These are phyloP conservation scores for Huntiella decipiens DNA, from an alignment of 2,329 filamentous ascomycete genomes.

Conservation along the genomic window DNA sequence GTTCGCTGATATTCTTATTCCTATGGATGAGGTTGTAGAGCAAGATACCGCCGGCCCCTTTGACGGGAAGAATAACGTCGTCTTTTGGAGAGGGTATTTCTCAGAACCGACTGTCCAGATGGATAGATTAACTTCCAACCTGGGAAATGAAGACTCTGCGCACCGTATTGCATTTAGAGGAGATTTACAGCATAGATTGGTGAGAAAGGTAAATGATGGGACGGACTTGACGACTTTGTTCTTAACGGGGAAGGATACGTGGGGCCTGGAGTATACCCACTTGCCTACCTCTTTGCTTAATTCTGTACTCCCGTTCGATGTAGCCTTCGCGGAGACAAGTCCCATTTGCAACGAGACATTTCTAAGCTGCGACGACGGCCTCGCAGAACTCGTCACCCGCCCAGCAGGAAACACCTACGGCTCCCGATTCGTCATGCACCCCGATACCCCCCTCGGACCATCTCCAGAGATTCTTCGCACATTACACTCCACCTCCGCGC, in stretches of 20 bases:
- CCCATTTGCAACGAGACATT: slow-evolving; percentile 4
- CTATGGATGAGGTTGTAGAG: slow-evolving; percentile 21
- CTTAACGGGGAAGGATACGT: slow-evolving; percentile 21
- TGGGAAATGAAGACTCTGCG: slow-evolving; percentile 28
- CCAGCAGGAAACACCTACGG: slow-evolving; percentile 14
- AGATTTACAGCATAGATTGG: slow-evolving; percentile 49
- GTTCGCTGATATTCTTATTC: slow-evolving; percentile 62
- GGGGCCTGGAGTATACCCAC: slow-evolving; percentile 10
- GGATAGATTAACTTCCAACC: slow-evolving; percentile 1
- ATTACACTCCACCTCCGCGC: slow-evolving; percentile 45
- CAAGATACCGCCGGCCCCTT: slow-evolving; percentile 28
- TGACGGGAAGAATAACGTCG: slow-evolving; percentile 37
- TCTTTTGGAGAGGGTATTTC: slow-evolving; percentile 51
- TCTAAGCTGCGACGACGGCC: slow-evolving; percentile 28
- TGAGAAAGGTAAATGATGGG: slow-evolving; percentile 47
- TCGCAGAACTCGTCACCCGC: slow-evolving; percentile 26
- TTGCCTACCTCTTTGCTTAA: slow-evolving; percentile 1
- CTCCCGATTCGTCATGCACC: slow-evolving; percentile 50
- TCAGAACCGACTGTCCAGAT: slow-evolving; percentile 3
- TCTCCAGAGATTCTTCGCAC: slow-evolving; percentile 36
- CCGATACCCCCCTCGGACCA: slow-evolving; percentile 52
- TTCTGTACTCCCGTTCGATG: slow-evolving; percentile 28
- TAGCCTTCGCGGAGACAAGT: background rate
- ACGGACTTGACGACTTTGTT: slow-evolving; percentile 36
- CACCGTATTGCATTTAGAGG: slow-evolving; percentile 39